Evolutionary conservation across 1,284 basidiomycete genomes (phyloP), one percentile per base, ranked within the genome.

Genomic region (Apiotrichum gamsii): DNA sequence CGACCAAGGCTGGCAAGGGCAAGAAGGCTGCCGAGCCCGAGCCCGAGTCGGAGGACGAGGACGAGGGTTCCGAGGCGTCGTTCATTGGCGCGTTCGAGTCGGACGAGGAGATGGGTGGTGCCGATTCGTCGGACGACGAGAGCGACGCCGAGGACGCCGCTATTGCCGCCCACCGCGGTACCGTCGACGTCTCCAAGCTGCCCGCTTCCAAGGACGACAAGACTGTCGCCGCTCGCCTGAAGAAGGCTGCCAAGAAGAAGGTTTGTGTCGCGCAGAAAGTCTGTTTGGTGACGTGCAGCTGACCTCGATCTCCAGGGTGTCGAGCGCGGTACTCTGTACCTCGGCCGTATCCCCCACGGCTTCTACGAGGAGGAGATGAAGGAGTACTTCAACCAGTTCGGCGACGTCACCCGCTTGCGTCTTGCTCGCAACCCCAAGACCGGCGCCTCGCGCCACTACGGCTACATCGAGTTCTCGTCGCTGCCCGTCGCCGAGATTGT

Each of bases 381-480:
- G 54, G 81, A 82, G 10, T 98, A 98, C 75, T 95, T 99, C 65
- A 78, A 83, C 24, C 95, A 99, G 69, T 99, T 98, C 60, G 95
- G 95, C 16, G 80, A 85, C 39, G 83, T 99, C 35, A 85, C 87
- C 4, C 84, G 94, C 32, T 69, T 97, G 34, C 82, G 95, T 16
- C 74, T 98, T 16, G 94, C 91, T 4, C 81, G 95, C 46, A 98
- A 95, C 72, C 90, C 90, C 75, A 89, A 87, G 89, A 96, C 93
- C 11, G 95, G 95, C 49, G 81, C 80, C 47, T 91, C 91, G 28
- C 96, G 95, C 72, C 94, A 97, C 73, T 98, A 96, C 70, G 94
- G 82, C 3, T 98, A 96, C 75, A 78, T 99, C 64, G 94, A 98
- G 73, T 95, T 99, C 69, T 82, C 84, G 49, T 90, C 89, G 30